Percentiles rank a stretch among this genome's conserved stretches.
Conservation (phyloP, 2,329 filamentous ascomycete genomes). For the Sporothrix luriei region DNA sequence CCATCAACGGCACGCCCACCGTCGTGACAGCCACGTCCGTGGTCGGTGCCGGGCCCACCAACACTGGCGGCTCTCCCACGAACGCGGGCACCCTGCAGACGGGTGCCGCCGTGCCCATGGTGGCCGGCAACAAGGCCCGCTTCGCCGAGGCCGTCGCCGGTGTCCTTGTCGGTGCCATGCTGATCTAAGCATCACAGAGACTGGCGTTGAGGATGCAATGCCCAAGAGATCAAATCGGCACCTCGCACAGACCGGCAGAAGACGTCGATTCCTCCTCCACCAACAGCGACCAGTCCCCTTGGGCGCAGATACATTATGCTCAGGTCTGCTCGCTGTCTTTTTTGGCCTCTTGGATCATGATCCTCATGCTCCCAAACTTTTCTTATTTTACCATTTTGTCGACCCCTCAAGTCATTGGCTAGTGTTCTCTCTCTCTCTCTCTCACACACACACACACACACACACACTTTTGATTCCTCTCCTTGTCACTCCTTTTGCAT, state of each 20-base stretch:
- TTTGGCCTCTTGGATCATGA: neutral
- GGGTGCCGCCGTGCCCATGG: constrained; percentile 33
- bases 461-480: neutral
- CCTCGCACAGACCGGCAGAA: no score
- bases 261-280: no score
- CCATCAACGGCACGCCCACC: constrained; percentile 50
- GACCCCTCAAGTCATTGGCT: neutral
- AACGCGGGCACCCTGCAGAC: constrained; percentile 44
- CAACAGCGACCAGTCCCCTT: no score
- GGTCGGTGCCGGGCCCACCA: constrained; percentile 47
- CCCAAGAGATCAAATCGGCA: neutral
- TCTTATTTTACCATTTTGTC: neutral
- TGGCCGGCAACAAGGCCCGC: constrained; percentile 23
- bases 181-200: constrained; percentile 31
- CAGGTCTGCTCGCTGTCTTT: neutral
- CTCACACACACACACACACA: no score
- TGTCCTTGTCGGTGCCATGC: constrained; percentile 33
- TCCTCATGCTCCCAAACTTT: neutral
- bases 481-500: constrained; percentile 26
- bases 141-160: constrained; percentile 36
- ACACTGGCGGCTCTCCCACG: constrained; percentile 40
- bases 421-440: neutral
- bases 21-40: constrained; percentile 55
- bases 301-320: neutral
- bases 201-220: neutral